A percentile compares a stretch with the other conserved stretches of the same genome.
These are phyloP conservation scores for Macrocybe gigantea DNA, from an alignment of 768 basidiomycete species.

Conservation along the genomic window DNA sequence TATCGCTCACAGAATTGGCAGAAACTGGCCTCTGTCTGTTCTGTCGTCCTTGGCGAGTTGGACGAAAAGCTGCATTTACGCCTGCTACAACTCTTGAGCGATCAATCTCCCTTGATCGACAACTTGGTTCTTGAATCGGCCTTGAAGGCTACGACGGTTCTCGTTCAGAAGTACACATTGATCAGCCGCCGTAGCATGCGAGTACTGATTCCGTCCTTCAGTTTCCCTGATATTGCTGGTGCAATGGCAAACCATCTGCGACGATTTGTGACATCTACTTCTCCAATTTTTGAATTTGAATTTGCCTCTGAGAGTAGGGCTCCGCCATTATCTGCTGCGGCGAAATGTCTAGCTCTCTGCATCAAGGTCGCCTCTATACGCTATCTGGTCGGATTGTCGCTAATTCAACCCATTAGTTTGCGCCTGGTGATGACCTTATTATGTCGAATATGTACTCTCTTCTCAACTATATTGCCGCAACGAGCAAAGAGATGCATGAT, in stretches of 20 bases:
- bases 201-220: slow-evolving; percentile 18
- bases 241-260: slow-evolving; percentile 75
- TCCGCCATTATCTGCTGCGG: slow-evolving; percentile 77
- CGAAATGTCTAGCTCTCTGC: slow-evolving; percentile 86
- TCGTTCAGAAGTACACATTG: slow-evolving; percentile 68
- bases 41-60: slow-evolving; percentile 61
- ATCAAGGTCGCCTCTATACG: slow-evolving; percentile 53
- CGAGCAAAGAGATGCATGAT: slow-evolving; percentile 72
- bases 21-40: slow-evolving; percentile 86
- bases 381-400: neutral
- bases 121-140: slow-evolving; percentile 87
- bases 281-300: slow-evolving; percentile 84
- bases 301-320: slow-evolving; percentile 69
- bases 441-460: slow-evolving; percentile 97
- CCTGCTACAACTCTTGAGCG: slow-evolving; percentile 71
- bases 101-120: slow-evolving; percentile 76
- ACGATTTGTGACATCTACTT: slow-evolving; percentile 81
- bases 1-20: slow-evolving; percentile 19
- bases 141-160: slow-evolving; percentile 74
- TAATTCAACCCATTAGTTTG: slow-evolving; percentile 41
- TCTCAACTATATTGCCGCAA: slow-evolving; percentile 84
- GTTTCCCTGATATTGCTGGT: slow-evolving; percentile 76
- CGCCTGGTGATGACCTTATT: slow-evolving; percentile 81
- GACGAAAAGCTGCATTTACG: slow-evolving; percentile 65
- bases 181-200: neutral